phyloP scores from a whole-genome alignment of 306 rosid species.

The Lathyrus aphaca region DNA sequence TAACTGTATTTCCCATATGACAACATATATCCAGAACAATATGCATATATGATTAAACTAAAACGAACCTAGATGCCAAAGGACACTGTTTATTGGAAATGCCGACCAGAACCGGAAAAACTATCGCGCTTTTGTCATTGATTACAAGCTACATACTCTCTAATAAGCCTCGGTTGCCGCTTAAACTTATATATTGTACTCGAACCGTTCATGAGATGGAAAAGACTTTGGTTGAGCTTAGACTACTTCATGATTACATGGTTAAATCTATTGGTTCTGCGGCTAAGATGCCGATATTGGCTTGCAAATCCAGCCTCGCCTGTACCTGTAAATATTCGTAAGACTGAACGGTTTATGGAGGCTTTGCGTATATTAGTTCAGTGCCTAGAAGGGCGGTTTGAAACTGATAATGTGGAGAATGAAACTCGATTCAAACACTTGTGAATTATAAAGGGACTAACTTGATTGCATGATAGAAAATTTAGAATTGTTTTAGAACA shows the following conservation, averaged over 20 bases:
- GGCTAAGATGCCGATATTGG: constrained; percentile 62
- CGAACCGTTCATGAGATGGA: constrained; percentile 99
- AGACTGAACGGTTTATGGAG: too few species aligned
- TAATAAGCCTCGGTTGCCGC: constrained; percentile 66
- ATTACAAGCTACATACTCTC: constrained; percentile 85
- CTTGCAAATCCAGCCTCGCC: too few species aligned
- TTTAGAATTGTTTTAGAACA: too few species aligned
- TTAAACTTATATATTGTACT: constrained; percentile 90
- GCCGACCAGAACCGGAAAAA: constrained; percentile 96
- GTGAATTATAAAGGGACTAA: too few species aligned
- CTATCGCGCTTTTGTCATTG: constrained; percentile 81
- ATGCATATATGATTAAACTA: constrained; percentile 80
- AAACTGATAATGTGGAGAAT: too few species aligned
- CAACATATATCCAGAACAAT: constrained; percentile 91
- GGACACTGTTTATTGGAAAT: constrained; percentile 92
- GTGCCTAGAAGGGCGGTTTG: too few species aligned
- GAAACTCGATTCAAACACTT: too few species aligned
- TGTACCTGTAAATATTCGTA: too few species aligned
- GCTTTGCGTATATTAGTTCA: too few species aligned
- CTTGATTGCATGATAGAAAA: too few species aligned
- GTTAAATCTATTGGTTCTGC: constrained; percentile 60
- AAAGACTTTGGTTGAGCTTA: constrained; percentile 87
- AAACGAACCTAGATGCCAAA: constrained; percentile 84
- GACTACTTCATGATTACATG: constrained; percentile 72
- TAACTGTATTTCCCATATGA: constrained; percentile 90